Conservation (phyloP, 208 protist species). For the Acanthamoeba lenticulata region DNA sequence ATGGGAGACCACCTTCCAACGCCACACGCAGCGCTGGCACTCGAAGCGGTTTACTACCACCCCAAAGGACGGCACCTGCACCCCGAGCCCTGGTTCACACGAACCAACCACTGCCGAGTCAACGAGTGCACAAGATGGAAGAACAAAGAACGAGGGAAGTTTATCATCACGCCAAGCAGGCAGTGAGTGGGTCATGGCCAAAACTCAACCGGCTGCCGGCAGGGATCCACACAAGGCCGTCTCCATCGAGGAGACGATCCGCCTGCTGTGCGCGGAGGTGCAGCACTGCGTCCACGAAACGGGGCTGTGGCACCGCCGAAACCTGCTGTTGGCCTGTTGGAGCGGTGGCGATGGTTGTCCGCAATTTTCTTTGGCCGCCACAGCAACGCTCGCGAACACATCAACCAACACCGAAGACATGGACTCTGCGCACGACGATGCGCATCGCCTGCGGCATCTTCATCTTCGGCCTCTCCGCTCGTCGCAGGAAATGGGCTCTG, state of each 20-base stretch:
- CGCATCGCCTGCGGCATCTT: background rate
- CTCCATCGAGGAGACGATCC: background rate
- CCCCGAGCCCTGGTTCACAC: no score
- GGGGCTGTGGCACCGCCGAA: background rate
- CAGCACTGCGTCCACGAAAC: background rate
- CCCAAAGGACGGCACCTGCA: background rate
- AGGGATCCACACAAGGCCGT: background rate
- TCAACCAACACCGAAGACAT: background rate
- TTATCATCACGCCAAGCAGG: background rate
- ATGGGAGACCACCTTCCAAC: background rate
- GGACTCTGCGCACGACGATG: background rate
- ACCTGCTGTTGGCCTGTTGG: background rate
- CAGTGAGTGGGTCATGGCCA: no score
- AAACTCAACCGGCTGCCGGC: background rate
- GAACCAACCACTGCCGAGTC: no score
- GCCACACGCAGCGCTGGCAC: background rate
- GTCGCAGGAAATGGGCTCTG: background rate
- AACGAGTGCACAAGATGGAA: no score
- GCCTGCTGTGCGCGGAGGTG: background rate
- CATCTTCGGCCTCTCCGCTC: background rate
- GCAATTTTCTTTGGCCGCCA: background rate
- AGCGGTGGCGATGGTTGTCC: background rate
- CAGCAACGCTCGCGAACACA: background rate
- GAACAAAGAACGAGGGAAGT: no score
- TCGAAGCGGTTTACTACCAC: background rate